Evolutionary conservation across 139 green algal genomes (phyloP).

Genomic region (Picochlorum sp.): DNA sequence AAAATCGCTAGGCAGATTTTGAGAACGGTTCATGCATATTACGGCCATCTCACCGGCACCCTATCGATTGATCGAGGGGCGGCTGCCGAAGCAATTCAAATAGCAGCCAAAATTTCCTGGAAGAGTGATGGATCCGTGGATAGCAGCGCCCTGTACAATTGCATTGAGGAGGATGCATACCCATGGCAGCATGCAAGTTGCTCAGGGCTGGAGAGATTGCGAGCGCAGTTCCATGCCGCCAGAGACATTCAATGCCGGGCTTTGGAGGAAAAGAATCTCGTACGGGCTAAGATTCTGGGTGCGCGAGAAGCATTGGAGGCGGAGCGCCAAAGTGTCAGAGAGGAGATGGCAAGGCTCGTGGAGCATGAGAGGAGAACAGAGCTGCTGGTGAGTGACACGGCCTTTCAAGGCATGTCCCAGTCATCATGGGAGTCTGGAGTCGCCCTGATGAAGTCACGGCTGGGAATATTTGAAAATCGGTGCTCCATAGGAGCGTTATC

Average conservation of each 20-base stretch:
- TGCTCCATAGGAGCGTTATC: too few species aligned
- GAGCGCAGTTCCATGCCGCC: slow-evolving; percentile 1
- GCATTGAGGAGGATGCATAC: slow-evolving; percentile 4
- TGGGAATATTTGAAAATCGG: too few species aligned
- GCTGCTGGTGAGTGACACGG: too few species aligned
- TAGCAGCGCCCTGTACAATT: slow-evolving; percentile 4
- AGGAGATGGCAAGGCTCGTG: not conserved
- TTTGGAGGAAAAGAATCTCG: slow-evolving; percentile 1
- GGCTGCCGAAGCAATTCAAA: slow-evolving; percentile 5
- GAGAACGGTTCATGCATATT: slow-evolving; percentile 5
- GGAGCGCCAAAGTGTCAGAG: not conserved
- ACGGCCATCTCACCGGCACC: not conserved
- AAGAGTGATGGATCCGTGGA: slow-evolving; percentile 1
- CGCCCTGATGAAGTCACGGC: too few species aligned
- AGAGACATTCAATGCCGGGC: not conserved
- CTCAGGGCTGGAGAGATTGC: slow-evolving; percentile 2
- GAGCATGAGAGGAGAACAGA: not conserved
- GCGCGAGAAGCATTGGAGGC: not conserved
- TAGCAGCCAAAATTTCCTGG: slow-evolving; percentile 3
- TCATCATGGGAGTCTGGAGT: too few species aligned
- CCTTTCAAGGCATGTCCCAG: too few species aligned
- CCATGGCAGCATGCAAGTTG: not conserved
- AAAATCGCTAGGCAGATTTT: slow-evolving; percentile 1
- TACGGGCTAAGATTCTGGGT: slow-evolving; percentile 1
- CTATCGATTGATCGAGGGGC: not conserved